A percentile compares a stretch with the other conserved stretches of the same genome.
Evolutionary conservation across 331 rosid species (phyloP).

Genomic region (Quercus phellos): DNA sequence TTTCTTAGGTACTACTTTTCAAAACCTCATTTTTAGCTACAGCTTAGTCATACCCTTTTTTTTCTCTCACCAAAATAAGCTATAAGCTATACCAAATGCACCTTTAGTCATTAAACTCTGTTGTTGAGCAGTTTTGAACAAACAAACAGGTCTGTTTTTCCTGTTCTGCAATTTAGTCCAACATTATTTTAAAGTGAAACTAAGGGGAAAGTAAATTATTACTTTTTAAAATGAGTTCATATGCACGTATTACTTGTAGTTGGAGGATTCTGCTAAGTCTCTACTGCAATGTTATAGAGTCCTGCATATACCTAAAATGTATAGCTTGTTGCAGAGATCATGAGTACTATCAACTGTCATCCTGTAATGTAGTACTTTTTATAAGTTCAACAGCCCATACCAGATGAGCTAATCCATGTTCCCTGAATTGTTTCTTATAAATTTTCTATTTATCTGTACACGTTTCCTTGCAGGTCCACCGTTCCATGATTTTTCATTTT

Average conservation of each 20-base stretch:
- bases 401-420: background rate
- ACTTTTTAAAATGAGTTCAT: too few species aligned
- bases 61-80: too few species aligned
- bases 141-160: background rate
- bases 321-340: too few species aligned
- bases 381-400: background rate
- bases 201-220: too few species aligned
- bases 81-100: too few species aligned
- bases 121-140: background rate
- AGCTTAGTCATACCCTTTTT: too few species aligned
- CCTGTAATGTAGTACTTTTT: background rate
- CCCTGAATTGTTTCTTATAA: background rate
- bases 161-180: too few species aligned
- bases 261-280: background rate
- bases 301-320: too few species aligned
- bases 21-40: too few species aligned
- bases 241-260: background rate
- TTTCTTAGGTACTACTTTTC: background rate
- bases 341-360: background rate
- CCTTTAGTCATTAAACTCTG: background rate
- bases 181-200: too few species aligned
- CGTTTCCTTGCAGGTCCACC: constrained; percentile 70
- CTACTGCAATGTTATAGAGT: too few species aligned
- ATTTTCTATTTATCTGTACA: constrained; percentile 9
- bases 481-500: constrained; percentile 77